Base-by-base conservation (phyloP, 176 grass and related monocot genomes). In the Musa schizocarpa region DNA sequence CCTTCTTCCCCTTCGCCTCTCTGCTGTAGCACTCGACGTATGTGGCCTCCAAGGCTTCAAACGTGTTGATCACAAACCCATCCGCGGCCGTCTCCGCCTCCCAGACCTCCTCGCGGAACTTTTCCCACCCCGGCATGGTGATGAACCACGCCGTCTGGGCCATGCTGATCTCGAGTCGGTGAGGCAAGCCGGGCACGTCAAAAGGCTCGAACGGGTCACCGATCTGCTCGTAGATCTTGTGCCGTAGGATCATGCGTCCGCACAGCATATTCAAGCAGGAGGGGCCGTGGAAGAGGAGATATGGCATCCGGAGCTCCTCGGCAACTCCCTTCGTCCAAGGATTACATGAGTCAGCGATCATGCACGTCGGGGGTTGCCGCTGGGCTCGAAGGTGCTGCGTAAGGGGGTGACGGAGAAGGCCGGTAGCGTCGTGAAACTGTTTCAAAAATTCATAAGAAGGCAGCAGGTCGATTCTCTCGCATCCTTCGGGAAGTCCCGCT, bases 1-100 rank as follows among this genome's bases (percentile, higher is more conserved):
- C 84, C 27, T 70, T 65, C 73, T 89, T 92, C 19, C 73, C 81
- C 8, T 75, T 81, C 52, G 50, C 87, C 6, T 65, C 76, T 0
- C 82, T 59, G 16, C 1, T 59, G 63, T 87, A 86, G 13, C 22
- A 51, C 56, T 79, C 63, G 0, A 74, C 57, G 34, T 76, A 83
- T 2, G 7, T 79, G 14, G 7, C 79, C 74, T 89, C 87, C 20
- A 92, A 77, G 55, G 89, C 84, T 1, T 80, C 62, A 48, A 87
- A 92, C 66, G 63, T 89, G 77, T 92, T 89, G 71, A 92, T 83
- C 79, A 87, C 79, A 9, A 89, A 68, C 11, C 87, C 90, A 54
- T 89, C 80, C 21, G 79, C 84, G 55, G 87, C 73, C n/a, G 56
- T 17, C 74, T 93, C 90, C 80, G 65, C 72, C 52, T 76, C 53